A percentile compares a stretch with the other conserved stretches of the same genome.
These are phyloP conservation scores for Davidsoniella australis DNA, from an alignment of 2,329 filamentous ascomycete species.

Conservation along the genomic window DNA sequence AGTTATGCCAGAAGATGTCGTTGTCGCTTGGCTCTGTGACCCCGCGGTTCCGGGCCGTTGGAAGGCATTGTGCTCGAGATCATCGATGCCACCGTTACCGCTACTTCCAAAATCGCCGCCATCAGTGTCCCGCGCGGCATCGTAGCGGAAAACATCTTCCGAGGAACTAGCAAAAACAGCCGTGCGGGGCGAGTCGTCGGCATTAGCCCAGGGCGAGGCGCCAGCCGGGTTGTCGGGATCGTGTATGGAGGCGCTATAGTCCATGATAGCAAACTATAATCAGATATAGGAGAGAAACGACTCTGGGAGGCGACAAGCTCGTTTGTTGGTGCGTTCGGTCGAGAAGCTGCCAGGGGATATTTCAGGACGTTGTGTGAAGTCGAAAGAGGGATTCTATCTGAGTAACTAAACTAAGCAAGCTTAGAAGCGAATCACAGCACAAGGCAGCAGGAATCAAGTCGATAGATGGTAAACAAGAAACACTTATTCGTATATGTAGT, in stretches of 20 bases:
- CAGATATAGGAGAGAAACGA: too few relatives aligned
- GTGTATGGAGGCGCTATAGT: slow-evolving; percentile 39
- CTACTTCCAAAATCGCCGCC: neutral
- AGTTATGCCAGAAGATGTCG: neutral
- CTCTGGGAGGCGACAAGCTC: too few relatives aligned
- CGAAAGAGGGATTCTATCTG: neutral
- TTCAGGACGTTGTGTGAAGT: neutral
- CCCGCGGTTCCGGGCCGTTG: too few relatives aligned
- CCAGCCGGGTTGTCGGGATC: slow-evolving; percentile 36
- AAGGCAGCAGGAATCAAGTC: too few relatives aligned
- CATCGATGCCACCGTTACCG: neutral
- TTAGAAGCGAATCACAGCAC: too few relatives aligned
- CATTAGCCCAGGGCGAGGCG: slow-evolving; percentile 38
- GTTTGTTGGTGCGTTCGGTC: neutral
- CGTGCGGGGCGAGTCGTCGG: slow-evolving; percentile 26
- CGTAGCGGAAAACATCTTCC: slow-evolving; percentile 4
- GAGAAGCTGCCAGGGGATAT: neutral
- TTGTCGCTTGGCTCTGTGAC: neutral
- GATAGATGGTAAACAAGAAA: too few relatives aligned
- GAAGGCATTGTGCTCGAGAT: slow-evolving; percentile 9
- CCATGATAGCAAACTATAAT: slow-evolving; percentile 24
- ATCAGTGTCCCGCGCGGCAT: neutral
- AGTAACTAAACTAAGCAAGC: neutral
- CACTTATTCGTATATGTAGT: too few relatives aligned
- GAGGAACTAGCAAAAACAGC: neutral